phyloP scores from a whole-genome alignment of 805 yeast species.

The Saitoella complicata region DNA sequence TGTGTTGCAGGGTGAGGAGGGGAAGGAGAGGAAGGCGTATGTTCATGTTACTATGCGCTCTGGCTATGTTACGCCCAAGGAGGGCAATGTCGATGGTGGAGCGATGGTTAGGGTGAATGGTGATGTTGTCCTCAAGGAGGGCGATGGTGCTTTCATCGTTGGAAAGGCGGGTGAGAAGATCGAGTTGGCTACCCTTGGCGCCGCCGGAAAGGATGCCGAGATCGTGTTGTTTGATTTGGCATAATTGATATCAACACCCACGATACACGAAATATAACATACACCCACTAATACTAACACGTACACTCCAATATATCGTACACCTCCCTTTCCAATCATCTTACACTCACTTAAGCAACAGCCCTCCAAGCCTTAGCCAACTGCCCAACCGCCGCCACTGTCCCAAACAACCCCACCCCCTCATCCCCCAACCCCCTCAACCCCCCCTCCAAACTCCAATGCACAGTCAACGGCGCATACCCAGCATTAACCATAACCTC shows the following conservation, averaged over 20 bases:
- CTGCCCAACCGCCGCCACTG: conserved; percentile 19
- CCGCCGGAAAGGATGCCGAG: conserved; percentile 1
- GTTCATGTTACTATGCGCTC: neutral
- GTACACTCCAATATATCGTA: no score
- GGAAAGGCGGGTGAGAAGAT: conserved; percentile 10
- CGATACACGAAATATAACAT: no score
- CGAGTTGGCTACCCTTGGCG: conserved; percentile 7
- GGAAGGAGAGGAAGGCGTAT: neutral
- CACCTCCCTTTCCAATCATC: no score
- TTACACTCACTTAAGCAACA: no score
- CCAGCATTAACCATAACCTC: conserved; percentile 22
- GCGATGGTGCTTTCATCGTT: conserved; percentile 3
- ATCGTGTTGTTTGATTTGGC: conserved; percentile 12
- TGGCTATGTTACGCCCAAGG: neutral
- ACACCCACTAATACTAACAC: no score
- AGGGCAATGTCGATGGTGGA: neutral
- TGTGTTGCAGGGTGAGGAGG: neutral
- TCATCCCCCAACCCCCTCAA: conserved; percentile 14
- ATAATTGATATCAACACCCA: no score
- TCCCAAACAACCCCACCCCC: conserved; percentile 25
- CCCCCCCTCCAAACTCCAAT: conserved; percentile 27
- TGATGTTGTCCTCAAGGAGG: neutral
- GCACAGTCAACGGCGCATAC: conserved; percentile 27
- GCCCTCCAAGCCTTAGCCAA: conserved; percentile 13
- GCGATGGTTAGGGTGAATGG: neutral